phyloP scores from a whole-genome alignment of 1,284 basidiomycete genomes.

The Neonothopanus nambi region DNA sequence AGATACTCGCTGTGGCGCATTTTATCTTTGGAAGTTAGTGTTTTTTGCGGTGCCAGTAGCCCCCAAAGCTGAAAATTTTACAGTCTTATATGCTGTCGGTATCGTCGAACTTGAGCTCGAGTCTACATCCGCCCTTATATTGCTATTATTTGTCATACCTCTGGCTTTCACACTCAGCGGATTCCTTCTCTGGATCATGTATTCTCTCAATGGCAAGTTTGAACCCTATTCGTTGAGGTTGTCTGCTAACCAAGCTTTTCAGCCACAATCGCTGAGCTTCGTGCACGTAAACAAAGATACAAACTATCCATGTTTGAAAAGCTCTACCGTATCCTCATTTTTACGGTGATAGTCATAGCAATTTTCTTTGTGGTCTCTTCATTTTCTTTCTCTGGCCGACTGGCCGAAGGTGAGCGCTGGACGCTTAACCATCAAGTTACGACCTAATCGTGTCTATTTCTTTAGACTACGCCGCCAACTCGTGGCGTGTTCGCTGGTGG shows the following conservation, averaged over 20 bases:
- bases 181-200: conserved; percentile 95
- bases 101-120: conserved; percentile 92
- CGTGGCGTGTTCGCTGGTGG: conserved; percentile 97
- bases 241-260: conserved; percentile 4
- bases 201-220: conserved; percentile 76
- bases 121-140: conserved; percentile 76
- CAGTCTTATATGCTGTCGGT: conserved; percentile 89
- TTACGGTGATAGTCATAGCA: conserved; percentile 80
- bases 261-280: conserved; percentile 87
- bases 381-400: conserved; percentile 86
- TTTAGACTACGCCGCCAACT: conserved; percentile 87
- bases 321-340: conserved; percentile 86
- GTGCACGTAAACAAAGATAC: conserved; percentile 82
- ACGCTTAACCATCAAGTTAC: conserved; percentile 10
- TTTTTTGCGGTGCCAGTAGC: neutral
- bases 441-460: neutral
- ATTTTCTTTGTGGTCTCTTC: conserved; percentile 94
- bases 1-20: conserved; percentile 77
- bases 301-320: conserved; percentile 87
- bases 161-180: conserved; percentile 91
- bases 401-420: conserved; percentile 73
- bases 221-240: neutral
- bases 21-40: conserved; percentile 89
- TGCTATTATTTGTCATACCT: conserved; percentile 89
- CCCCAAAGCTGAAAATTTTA: conserved; percentile 2